Base-by-base conservation (phyloP, 495 filamentous ascomycete genomes). In the Elaphomyces granulatus region DNA sequence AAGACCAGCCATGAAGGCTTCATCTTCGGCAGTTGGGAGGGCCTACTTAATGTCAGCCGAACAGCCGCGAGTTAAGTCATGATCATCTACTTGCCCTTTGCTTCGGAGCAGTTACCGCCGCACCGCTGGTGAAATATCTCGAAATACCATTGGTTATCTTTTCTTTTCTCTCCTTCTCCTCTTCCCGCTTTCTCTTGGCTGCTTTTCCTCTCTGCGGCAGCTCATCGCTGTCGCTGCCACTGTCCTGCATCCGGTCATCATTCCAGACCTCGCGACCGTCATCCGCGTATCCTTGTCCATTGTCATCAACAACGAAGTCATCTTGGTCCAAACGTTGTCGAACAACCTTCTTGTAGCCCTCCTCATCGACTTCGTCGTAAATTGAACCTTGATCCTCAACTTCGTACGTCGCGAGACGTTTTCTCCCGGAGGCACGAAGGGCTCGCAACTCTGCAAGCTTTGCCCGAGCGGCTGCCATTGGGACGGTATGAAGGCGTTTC, bases 231-330 rank as follows among this genome's bases (percentile, higher is more conserved):
- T 83, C 84, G 4, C 68, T 70, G 21, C 63, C 67, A 46, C 77
- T 77, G 44, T 76, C 68, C 49, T 83, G 78, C 31, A 52, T 60
- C 15, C 62, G 71, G 45, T 81, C 75, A 41, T 70, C 66, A 45
- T 92, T 85, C 92, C 90, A 98, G 34, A 94, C 90, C 55, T 98
- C 90, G 36, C 90, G 82, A 41, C 90, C 90, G 54, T 98, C 92
- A 52, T 98, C 90, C 37, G 82, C 88, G 54, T 98, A 98, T 18
- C 86, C 84, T 45, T 83, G 83, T 37, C 86, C 87, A 61, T 92
- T 87, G 60, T 90, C 83, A 59, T 92, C 84, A 38, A 98, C 83
- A 40, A 98, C 88, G 44, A 98, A 98, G 62, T 98, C 90, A 55
- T 98, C 90, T 53, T 87, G 72, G 54, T 93, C 84, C 33, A 98